These are phyloP conservation scores for Scutellaria barbata DNA, from an alignment of 257 asterid species.

Conservation along the genomic window DNA sequence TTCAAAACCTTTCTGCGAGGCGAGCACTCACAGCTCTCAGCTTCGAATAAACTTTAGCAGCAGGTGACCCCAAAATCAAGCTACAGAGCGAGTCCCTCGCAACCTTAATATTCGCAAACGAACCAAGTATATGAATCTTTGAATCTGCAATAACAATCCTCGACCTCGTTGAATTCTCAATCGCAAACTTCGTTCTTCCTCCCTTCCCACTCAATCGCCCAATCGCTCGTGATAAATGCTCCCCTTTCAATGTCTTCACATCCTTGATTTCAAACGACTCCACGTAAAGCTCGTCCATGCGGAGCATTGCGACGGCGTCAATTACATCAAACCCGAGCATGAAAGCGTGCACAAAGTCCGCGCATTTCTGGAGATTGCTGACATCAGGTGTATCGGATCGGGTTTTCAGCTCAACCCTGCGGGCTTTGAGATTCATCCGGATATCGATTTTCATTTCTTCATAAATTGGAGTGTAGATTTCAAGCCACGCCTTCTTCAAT, in stretches of 20 bases:
- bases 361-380: constrained; percentile 83
- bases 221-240: constrained; percentile 83
- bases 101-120: constrained; percentile 76
- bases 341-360: constrained; percentile 92
- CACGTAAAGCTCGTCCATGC: constrained; percentile 80
- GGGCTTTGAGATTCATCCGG: constrained; percentile 85
- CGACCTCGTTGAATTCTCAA: constrained; percentile 82
- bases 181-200: constrained; percentile 81
- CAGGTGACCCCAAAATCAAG: constrained; percentile 89
- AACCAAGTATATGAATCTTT: constrained; percentile 81
- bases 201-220: constrained; percentile 95
- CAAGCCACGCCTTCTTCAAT: constrained; percentile 75
- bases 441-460: constrained; percentile 80
- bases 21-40: constrained; percentile 81
- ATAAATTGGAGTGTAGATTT: constrained; percentile 75
- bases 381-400: constrained; percentile 83
- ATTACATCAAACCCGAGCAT: constrained; percentile 74
- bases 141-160: constrained; percentile 85
- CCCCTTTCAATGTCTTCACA: constrained; percentile 83
- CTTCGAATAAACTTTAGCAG: constrained; percentile 88
- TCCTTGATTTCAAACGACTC: constrained; percentile 93
- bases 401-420: constrained; percentile 85
- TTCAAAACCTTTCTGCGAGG: constrained; percentile 76
- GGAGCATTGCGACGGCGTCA: constrained; percentile 74
- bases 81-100: constrained; percentile 89